Conservation (phyloP, 768 basidiomycete genomes). For the Heimioporus sp. region DNA sequence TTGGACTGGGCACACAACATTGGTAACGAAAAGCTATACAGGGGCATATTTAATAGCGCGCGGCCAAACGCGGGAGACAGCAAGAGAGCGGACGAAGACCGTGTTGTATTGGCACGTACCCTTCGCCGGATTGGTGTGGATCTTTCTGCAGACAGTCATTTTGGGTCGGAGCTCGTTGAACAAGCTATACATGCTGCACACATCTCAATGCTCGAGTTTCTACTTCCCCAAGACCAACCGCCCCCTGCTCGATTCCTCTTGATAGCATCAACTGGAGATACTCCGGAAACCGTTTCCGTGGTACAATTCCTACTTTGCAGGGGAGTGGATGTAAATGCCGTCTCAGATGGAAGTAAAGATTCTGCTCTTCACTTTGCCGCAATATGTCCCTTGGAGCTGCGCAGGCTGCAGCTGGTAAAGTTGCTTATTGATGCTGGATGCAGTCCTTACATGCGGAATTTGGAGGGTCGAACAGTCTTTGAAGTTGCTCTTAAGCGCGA, state of each 20-base stretch:
- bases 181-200: slow-evolving; percentile 1
- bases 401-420: neutral
- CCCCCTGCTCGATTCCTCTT: neutral
- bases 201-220: neutral
- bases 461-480: neutral
- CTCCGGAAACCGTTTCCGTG: neutral
- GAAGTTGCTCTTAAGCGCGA: neutral
- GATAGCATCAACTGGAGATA: neutral
- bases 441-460: neutral
- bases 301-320: slow-evolving; percentile 3
- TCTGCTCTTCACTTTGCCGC: neutral
- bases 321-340: neutral
- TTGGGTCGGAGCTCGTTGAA: neutral
- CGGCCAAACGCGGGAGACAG: neutral
- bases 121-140: neutral
- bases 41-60: neutral
- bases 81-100: neutral
- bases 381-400: neutral
- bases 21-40: neutral
- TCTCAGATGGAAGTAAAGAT: neutral
- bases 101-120: neutral
- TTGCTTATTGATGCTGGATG: slow-evolving; percentile 5
- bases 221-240: neutral
- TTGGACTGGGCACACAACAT: slow-evolving; percentile 1
- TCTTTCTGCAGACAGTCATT: neutral